Percentiles rank a stretch among this genome's conserved stretches.
Conservation (phyloP, 1,139 yeast species). For the Zygoascus sp. region DNA sequence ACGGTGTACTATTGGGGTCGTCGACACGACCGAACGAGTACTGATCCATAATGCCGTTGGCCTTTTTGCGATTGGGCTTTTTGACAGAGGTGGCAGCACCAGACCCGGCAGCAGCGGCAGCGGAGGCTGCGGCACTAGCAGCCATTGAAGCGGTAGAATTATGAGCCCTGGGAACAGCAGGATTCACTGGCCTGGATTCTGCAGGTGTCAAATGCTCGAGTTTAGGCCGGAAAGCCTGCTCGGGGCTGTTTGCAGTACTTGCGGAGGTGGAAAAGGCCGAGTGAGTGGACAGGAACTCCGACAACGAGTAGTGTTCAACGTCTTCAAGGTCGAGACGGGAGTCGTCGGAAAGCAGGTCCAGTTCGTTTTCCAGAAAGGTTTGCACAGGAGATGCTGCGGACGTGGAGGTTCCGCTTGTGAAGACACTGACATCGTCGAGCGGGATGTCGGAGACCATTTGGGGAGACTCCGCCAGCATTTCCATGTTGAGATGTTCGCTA, state of each 20-base stretch:
- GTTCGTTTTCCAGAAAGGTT: constrained; percentile 2
- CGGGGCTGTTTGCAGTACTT: not conserved
- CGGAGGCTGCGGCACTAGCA: too few species aligned
- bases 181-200: too few species aligned
- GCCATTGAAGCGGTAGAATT: too few species aligned
- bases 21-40: constrained; percentile 9
- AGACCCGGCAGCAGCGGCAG: not conserved
- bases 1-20: not conserved
- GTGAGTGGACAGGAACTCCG: not conserved
- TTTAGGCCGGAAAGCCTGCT: not conserved
- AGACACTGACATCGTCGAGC: not conserved
- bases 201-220: not conserved
- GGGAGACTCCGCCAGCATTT: constrained; percentile 20
- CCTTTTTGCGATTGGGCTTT: not conserved
- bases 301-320: not conserved
- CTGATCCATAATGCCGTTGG: constrained; percentile 6
- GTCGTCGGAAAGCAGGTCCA: not conserved
- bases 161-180: too few species aligned
- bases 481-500: constrained; percentile 26
- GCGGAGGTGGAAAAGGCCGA: not conserved
- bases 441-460: constrained; percentile 4
- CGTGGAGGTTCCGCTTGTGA: constrained; percentile 5
- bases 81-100: not conserved
- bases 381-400: constrained; percentile 10
- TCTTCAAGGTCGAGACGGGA: not conserved